Conservation (phyloP, 2,329 filamentous ascomycete species). For the Aureobasidium sp. region DNA sequence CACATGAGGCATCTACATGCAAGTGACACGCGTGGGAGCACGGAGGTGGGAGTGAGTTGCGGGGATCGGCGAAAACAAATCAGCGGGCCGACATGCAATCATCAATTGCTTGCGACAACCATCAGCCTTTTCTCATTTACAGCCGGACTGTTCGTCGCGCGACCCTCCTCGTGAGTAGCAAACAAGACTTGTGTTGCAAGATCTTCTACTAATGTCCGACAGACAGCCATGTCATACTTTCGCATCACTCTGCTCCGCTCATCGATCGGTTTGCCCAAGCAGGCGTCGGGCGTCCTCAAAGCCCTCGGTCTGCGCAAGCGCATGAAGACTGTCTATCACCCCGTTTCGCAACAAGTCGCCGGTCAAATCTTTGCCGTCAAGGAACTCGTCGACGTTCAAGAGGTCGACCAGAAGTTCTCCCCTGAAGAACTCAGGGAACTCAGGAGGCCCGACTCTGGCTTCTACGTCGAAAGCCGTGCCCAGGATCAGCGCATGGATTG, state of each 20-base stretch:
- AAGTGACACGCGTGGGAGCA: not conserved
- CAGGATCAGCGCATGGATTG: constrained; percentile 11
- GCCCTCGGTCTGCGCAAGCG: constrained; percentile 81
- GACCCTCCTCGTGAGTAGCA: not conserved
- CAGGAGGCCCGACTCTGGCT: constrained; percentile 71
- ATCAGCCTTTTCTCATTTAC: constrained; percentile 8
- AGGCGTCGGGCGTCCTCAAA: constrained; percentile 71
- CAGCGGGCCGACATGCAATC: not conserved
- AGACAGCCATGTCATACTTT: constrained; percentile 66
- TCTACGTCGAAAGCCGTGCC: constrained; percentile 61
- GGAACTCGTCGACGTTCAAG: constrained; percentile 76
- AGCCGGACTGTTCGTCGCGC: not conserved
- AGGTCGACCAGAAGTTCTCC: constrained; percentile 61
- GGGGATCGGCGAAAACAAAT: not conserved
- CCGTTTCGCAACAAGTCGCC: constrained; percentile 70
- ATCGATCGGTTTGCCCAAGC: constrained; percentile 73
- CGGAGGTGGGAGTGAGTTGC: not conserved
- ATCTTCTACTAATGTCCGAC: not conserved
- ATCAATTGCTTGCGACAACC: not conserved
- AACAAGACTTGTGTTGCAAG: not conserved
- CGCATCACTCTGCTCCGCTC: constrained; percentile 85
- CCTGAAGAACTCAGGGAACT: constrained; percentile 62
- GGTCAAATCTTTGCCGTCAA: constrained; percentile 93
- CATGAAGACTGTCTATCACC: constrained; percentile 82
- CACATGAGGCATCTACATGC: not conserved